phyloP scores from a whole-genome alignment of 2,329 filamentous ascomycete genomes.

The Xylaria sp. region DNA sequence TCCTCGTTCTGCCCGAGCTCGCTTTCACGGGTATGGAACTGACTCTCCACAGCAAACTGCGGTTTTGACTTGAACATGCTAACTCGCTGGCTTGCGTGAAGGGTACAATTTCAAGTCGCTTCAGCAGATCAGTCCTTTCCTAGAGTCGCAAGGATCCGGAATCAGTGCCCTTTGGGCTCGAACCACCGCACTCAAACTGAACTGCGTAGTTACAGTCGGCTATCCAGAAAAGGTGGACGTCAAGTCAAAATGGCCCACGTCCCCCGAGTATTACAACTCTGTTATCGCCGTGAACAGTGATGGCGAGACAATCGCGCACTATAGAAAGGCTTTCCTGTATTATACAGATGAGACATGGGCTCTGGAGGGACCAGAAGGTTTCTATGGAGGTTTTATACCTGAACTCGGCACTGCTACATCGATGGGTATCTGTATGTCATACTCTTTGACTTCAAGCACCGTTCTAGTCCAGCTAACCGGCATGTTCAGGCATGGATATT shows the following conservation, averaged over 20 bases:
- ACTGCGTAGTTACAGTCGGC: slow-evolving; percentile 75
- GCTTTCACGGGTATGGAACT: slow-evolving; percentile 71
- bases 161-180: slow-evolving; percentile 77
- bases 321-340: slow-evolving; percentile 68
- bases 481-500: slow-evolving; percentile 63
- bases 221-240: slow-evolving; percentile 77
- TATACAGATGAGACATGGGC: slow-evolving; percentile 71
- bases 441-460: slow-evolving; percentile 13
- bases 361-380: slow-evolving; percentile 62
- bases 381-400: slow-evolving; percentile 57
- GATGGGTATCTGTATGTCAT: slow-evolving; percentile 67
- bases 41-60: background rate
- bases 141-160: slow-evolving; percentile 73
- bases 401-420: slow-evolving; percentile 61
- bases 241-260: slow-evolving; percentile 59
- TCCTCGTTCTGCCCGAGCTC: slow-evolving; percentile 79
- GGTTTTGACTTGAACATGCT: background rate
- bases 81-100: slow-evolving; percentile 45
- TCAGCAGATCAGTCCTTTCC: slow-evolving; percentile 71
- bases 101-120: slow-evolving; percentile 83
- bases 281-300: slow-evolving; percentile 65
- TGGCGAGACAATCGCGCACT: slow-evolving; percentile 69
- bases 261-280: slow-evolving; percentile 56
- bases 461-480: slow-evolving; percentile 32
- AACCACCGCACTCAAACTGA: slow-evolving; percentile 70